Conservation (phyloP, 2,329 filamentous ascomycete species). For the Tolypocladium album region DNA sequence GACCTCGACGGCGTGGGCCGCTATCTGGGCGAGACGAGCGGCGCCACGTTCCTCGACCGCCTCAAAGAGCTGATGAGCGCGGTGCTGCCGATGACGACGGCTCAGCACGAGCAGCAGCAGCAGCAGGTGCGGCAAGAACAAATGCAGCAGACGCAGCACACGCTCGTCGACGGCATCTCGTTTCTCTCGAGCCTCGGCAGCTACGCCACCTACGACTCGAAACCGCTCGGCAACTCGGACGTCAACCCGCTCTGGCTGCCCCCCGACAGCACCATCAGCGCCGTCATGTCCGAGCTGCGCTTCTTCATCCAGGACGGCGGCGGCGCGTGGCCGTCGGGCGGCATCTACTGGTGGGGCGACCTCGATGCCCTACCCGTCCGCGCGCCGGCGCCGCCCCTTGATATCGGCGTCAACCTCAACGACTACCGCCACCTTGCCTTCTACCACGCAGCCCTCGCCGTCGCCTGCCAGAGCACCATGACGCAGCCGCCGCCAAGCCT, state of each 20-base stretch:
- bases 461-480: conserved; percentile 14
- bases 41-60: conserved; percentile 37
- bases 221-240: conserved; percentile 23
- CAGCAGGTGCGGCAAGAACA: neutral
- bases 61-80: conserved; percentile 34
- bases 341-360: conserved; percentile 37
- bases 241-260: conserved; percentile 30
- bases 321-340: conserved; percentile 30
- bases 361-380: conserved; percentile 20
- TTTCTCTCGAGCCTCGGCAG: conserved; percentile 31
- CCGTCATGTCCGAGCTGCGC: conserved; percentile 28
- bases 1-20: conserved; percentile 32
- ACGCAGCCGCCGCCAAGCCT: conserved; percentile 9
- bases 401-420: conserved; percentile 11
- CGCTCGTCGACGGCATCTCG: conserved; percentile 3
- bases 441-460: conserved; percentile 34
- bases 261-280: conserved; percentile 20
- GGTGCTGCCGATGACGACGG: conserved; percentile 3
- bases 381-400: conserved; percentile 8
- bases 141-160: neutral
- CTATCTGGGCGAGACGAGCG: conserved; percentile 38
- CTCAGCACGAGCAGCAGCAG: neutral
- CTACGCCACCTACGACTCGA: conserved; percentile 37
- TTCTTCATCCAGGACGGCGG: conserved; percentile 34
- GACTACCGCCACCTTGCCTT: conserved; percentile 29